Percentiles rank a stretch among this genome's conserved stretches.
Evolutionary conservation across 2,329 filamentous ascomycete genomes (phyloP).

Genomic region (Aspergillus versicolor): DNA sequence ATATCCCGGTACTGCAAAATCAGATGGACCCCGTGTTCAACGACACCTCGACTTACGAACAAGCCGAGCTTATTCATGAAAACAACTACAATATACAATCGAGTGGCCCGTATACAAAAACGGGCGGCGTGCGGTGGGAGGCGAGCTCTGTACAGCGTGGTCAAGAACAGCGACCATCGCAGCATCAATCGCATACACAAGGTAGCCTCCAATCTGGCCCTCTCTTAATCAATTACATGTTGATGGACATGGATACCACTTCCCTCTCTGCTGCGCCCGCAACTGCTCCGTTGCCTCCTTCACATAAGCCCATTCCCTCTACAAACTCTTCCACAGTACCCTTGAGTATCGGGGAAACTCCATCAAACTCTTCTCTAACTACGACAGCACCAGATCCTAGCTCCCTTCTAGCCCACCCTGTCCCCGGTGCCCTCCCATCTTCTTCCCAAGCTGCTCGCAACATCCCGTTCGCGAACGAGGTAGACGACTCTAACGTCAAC

Average conservation of each 20-base stretch:
- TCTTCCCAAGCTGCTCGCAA: constrained; percentile 28
- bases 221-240: constrained; percentile 24
- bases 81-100: constrained; percentile 15
- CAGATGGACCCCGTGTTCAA: constrained; percentile 72
- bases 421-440: constrained; percentile 23
- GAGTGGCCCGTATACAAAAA: constrained; percentile 17
- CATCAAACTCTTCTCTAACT: constrained; percentile 25
- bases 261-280: constrained; percentile 20
- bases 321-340: constrained; percentile 12
- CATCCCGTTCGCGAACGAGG: constrained; percentile 28
- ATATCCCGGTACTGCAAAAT: constrained; percentile 68
- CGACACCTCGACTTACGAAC: constrained; percentile 61
- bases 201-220: constrained; percentile 33
- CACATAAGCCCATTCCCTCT: constrained; percentile 20
- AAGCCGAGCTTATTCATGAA: constrained; percentile 31
- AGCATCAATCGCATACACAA: constrained; percentile 20
- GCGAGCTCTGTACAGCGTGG: constrained; percentile 18
- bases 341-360: constrained; percentile 11
- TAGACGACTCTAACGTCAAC: constrained; percentile 28
- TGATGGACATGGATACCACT: constrained; percentile 28
- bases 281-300: constrained; percentile 18
- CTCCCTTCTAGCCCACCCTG: constrained; percentile 26
- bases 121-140: constrained; percentile 13
- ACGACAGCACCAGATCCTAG: constrained; percentile 26
- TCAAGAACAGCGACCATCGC: constrained; percentile 16